Base-by-base conservation (phyloP, 1,139 yeast genomes). In the Geotrichum australiense region DNA sequence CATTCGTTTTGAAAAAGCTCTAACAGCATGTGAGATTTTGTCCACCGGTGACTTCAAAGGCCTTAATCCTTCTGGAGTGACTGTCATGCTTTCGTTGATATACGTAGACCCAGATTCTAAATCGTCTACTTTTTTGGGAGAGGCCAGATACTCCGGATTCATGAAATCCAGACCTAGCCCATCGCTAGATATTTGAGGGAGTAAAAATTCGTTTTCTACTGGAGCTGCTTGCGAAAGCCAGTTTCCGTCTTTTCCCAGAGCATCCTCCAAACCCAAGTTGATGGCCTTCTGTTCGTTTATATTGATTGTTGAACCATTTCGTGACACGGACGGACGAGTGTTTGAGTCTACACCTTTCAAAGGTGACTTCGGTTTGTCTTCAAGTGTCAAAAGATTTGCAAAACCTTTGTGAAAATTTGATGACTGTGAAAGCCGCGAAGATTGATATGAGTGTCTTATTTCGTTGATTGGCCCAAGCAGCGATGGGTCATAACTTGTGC, bases 181-280 rank as follows among this genome's bases (percentile, higher is more conserved):
- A 19, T 34, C 35, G 15, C 24, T 34, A 23, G 27, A 33, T 39
- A 14, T 33, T 38, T 14, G 37, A 34, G 5, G 22, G 21, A 3
- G 33, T 11, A 2, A 6, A 15, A 11, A n/a, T n/a, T n/a, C n/a
- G n/a, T n/a, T n/a, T n/a, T 29, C 30, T 8, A 16, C 11, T 5
- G 26, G 25, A 19, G 28, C 11, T 8, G 18, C 22, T 31, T 41
- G 32, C 26, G 39, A 25, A 3, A 41, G 44, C 44, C 44, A 41
- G 24, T 41, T 36, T 4, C 57, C 57, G 20, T 50, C 47, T 19
- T 35, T 38, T 3, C 59, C 59, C 27, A 55, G 39, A 1, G 59
- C 59, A 35, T 55, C 58, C 19, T 53, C 47, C 19, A 55, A 42
- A 5, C 55, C 55, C 8, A 27, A 34, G n/a, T 37, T 30, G 8